Evolutionary conservation across 169 alveolate species (phyloP).

Genomic region (Eimeria zaria): DNA sequence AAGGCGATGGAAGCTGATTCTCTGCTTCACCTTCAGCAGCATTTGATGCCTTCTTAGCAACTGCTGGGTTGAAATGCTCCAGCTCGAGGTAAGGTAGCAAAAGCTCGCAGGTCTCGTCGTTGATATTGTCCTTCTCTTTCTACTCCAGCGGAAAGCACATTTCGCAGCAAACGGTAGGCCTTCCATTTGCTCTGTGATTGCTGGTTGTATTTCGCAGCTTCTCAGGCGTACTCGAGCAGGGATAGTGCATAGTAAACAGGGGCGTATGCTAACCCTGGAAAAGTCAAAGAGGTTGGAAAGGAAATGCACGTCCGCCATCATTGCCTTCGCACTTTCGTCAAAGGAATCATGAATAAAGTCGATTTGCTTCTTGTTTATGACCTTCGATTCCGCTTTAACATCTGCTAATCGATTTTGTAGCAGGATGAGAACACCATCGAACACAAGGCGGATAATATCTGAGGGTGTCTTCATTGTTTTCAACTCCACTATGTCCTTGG

Average conservation of each 20-base stretch:
- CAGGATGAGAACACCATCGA: conserved; percentile 95
- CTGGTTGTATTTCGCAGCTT: neutral
- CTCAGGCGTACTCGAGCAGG: neutral
- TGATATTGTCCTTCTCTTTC: conserved; percentile 96
- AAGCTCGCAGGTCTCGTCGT: conserved; percentile 98
- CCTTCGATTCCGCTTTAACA: conserved; percentile 87
- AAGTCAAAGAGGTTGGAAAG: conserved; percentile 93
- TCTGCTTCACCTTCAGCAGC: conserved; percentile 88
- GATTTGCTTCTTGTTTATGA: conserved; percentile 91
- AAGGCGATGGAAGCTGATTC: no score
- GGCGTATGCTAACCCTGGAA: conserved; percentile 87
- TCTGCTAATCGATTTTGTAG: conserved; percentile 89
- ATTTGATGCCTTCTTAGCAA: conserved; percentile 92
- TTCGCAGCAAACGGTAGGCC: neutral
- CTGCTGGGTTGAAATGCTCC: conserved; percentile 89
- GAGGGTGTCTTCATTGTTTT: conserved; percentile 95
- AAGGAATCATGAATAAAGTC: conserved; percentile 96
- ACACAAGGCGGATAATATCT: conserved; percentile 95
- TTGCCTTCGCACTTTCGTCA: conserved; percentile 94
- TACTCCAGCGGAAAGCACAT: conserved; percentile 24
- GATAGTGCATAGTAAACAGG: neutral
- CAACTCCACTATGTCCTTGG: conserved; percentile 96
- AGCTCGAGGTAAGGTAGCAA: conserved; percentile 96
- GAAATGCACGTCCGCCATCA: conserved; percentile 94
- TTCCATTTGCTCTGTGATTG: neutral